These are phyloP conservation scores for Mucor circinelloides DNA, from an alignment of 371 early-diverging fungal genomes.

Conservation along the genomic window DNA sequence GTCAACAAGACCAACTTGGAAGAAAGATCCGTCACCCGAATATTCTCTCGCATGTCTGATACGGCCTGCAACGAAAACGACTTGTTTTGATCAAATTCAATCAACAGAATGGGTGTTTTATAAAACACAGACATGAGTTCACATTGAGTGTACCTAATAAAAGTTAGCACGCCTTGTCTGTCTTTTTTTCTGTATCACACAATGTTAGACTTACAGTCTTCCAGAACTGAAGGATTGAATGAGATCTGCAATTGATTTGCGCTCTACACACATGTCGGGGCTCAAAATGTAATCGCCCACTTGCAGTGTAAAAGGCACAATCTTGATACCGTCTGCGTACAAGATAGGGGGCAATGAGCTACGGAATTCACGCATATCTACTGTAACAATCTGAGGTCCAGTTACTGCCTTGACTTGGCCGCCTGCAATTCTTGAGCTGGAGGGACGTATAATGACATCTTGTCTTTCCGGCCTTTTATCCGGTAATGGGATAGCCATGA, in stretches of 20 bases:
- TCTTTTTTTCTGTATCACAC: not conserved
- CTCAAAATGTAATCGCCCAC: constrained; percentile 97
- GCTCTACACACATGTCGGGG: constrained; percentile 89
- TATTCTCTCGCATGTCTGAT: constrained; percentile 62
- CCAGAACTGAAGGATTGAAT: constrained; percentile 85
- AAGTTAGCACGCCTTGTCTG: no score
- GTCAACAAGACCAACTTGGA: constrained; percentile 83
- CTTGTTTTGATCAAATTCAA: constrained; percentile 92
- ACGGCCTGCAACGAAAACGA: constrained; percentile 42
- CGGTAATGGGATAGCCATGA: constrained; percentile 74
- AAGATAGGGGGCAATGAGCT: constrained; percentile 90
- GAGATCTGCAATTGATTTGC: constrained; percentile 93
- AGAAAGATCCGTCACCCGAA: constrained; percentile 60
- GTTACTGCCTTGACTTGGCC: constrained; percentile 35
- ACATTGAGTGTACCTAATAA: constrained; percentile 78
- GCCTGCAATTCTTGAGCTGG: constrained; percentile 60
- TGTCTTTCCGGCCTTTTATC: constrained; percentile 46
- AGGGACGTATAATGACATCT: constrained; percentile 51
- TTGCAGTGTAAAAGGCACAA: constrained; percentile 85
- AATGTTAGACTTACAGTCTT: constrained; percentile 66
- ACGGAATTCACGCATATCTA: constrained; percentile 96
- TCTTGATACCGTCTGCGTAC: constrained; percentile 75
- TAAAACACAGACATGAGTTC: constrained; percentile 91
- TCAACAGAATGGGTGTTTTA: constrained; percentile 78
- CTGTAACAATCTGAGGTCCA: constrained; percentile 63